These are phyloP conservation scores for Tulasnella sp. DNA, from an alignment of 768 basidiomycete genomes.

Conservation along the genomic window DNA sequence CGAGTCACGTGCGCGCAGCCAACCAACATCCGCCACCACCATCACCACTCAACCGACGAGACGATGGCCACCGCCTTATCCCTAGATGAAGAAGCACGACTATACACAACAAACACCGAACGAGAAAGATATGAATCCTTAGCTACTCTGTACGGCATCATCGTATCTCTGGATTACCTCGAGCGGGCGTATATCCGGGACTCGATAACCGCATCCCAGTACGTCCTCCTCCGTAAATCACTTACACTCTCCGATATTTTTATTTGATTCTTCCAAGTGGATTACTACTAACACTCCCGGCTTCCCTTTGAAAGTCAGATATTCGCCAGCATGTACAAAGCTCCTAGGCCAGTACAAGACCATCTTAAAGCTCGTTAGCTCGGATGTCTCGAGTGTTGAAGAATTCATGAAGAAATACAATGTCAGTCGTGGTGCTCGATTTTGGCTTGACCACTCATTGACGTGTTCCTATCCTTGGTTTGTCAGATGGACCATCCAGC, in stretches of 20 bases:
- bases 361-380: conserved; percentile 88
- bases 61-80: conserved; percentile 37
- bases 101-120: conserved; percentile 79
- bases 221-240: conserved; percentile 28
- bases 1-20: too few species aligned
- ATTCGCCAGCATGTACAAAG: conserved; percentile 89
- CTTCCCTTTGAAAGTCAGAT: conserved; percentile 53
- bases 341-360: conserved; percentile 97
- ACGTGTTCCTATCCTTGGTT: background rate
- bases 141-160: conserved; percentile 82
- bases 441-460: background rate
- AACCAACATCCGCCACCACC: too few species aligned
- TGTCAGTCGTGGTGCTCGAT: conserved; percentile 33
- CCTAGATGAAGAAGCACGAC: conserved; percentile 84
- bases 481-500: conserved; percentile 83
- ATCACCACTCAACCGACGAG: too few species aligned
- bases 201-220: conserved; percentile 83
- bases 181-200: conserved; percentile 94
- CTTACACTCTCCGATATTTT: background rate
- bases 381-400: conserved; percentile 74
- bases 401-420: conserved; percentile 83
- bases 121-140: conserved; percentile 79
- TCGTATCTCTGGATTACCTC: conserved; percentile 84
- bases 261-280: too few species aligned
- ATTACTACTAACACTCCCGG: too few species aligned